These are phyloP conservation scores for Thuidium tamariscinum DNA, from an alignment of 225 moss, liverwort and hornwort genomes.

Conservation along the genomic window DNA sequence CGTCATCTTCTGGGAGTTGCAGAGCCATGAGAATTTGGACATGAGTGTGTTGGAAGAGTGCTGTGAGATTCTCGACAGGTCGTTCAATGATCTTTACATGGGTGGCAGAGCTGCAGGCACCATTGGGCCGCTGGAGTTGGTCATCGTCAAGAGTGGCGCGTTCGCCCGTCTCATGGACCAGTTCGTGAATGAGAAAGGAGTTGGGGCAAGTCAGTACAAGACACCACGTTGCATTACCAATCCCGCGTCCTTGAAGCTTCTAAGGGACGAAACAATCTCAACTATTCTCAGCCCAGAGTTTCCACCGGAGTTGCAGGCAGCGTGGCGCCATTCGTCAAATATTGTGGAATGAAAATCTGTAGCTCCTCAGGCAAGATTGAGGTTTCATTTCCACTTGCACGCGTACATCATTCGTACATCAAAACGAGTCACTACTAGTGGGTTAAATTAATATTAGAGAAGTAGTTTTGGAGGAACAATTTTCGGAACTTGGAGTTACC, in stretches of 20 bases:
- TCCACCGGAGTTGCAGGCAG: background rate
- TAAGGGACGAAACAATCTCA: background rate
- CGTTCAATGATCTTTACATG: conserved; percentile 8
- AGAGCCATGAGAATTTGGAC: background rate
- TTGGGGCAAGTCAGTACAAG: conserved; percentile 18
- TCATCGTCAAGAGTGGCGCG: background rate
- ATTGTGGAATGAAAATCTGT: background rate
- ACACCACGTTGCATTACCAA: conserved; percentile 1
- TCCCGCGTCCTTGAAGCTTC: background rate
- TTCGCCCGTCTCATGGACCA: conserved; percentile 6
- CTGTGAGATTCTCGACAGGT: conserved; percentile 10
- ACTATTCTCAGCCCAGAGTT: background rate
- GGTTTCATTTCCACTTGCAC: background rate
- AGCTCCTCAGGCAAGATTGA: background rate
- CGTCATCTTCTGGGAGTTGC: conserved; percentile 49
- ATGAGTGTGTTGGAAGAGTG: background rate
- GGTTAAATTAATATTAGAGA: too few relatives aligned
- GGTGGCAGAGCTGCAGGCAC: conserved; percentile 3
- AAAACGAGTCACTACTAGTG: background rate
- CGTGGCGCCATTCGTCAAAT: background rate
- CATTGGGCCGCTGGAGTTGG: conserved; percentile 21
- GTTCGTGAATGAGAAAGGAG: background rate
- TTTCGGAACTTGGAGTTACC: background rate
- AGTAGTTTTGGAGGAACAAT: background rate
- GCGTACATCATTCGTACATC: background rate